Evolutionary conservation across 345 rosid species (phyloP).

Genomic region (Odontarrhena argentea): DNA sequence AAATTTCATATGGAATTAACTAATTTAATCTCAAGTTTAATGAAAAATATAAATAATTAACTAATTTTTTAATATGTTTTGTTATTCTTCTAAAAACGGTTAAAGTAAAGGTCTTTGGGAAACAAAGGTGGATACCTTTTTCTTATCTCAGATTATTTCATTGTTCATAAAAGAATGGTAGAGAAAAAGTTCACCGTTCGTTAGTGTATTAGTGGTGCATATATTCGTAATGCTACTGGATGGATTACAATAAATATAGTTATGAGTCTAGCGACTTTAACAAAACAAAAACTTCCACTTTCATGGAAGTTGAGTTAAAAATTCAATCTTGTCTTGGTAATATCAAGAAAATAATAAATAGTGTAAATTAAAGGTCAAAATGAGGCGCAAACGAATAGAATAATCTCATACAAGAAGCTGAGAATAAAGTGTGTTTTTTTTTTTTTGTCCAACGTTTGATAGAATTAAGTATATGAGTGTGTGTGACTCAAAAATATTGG

Average conservation of each 20-base stretch:
- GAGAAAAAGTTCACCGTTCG: background rate
- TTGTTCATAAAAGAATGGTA: background rate
- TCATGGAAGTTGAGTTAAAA: constrained; percentile 4
- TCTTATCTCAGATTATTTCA: background rate
- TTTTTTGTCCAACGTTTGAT: background rate
- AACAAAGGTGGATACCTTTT: too few species aligned
- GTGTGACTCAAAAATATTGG: too few species aligned
- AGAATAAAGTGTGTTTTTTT: background rate
- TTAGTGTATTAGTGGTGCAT: background rate
- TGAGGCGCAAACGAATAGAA: constrained; percentile 2
- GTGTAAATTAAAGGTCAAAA: constrained; percentile 16
- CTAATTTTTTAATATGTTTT: too few species aligned
- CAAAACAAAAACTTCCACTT: background rate
- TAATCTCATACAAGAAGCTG: background rate
- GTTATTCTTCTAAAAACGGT: too few species aligned
- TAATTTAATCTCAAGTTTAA: too few species aligned
- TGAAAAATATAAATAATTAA: too few species aligned
- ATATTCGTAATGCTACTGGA: background rate
- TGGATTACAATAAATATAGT: background rate
- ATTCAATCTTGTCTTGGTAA: background rate
- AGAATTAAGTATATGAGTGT: too few species aligned
- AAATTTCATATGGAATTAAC: too few species aligned
- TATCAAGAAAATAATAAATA: background rate
- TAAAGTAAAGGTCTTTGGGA: too few species aligned
- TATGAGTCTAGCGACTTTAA: background rate